Evolutionary conservation across 345 rosid species (phyloP).

Genomic region (Aethionema arabicum): DNA sequence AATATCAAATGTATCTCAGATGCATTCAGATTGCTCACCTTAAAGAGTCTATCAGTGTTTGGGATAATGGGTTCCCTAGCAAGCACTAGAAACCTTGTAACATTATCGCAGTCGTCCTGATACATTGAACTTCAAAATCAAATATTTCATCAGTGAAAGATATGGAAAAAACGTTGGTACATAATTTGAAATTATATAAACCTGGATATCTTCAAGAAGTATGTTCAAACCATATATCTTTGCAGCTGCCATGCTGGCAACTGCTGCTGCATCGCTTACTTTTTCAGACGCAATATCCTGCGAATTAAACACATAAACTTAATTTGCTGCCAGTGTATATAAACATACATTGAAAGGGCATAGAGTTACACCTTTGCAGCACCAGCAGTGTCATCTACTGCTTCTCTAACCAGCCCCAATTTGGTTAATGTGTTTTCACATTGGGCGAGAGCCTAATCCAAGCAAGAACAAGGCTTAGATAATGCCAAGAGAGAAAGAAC

Average conservation of each 20-base stretch:
- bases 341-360: not conserved
- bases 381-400: constrained; percentile 94
- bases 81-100: constrained; percentile 90
- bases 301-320: constrained; percentile 13
- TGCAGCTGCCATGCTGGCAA: constrained; percentile 90
- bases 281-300: constrained; percentile 71
- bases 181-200: constrained; percentile 30
- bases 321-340: constrained; percentile 16
- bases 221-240: constrained; percentile 77
- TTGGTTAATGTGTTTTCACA: constrained; percentile 87
- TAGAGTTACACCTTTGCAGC: constrained; percentile 73
- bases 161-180: not conserved
- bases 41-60: constrained; percentile 74
- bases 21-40: constrained; percentile 53
- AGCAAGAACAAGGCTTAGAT: not conserved
- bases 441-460: constrained; percentile 89
- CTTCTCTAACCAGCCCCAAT: constrained; percentile 83
- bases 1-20: not conserved
- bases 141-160: constrained; percentile 14
- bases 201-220: constrained; percentile 95
- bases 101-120: constrained; percentile 86
- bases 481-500: not conserved
- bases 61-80: constrained; percentile 99
- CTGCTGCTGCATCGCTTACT: constrained; percentile 74
- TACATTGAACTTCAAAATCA: constrained; percentile 29